Percentiles rank a stretch among this genome's conserved stretches.
Evolutionary conservation across 176 grass and related monocot genomes (phyloP).

Genomic region (Phyllostachys edulis): DNA sequence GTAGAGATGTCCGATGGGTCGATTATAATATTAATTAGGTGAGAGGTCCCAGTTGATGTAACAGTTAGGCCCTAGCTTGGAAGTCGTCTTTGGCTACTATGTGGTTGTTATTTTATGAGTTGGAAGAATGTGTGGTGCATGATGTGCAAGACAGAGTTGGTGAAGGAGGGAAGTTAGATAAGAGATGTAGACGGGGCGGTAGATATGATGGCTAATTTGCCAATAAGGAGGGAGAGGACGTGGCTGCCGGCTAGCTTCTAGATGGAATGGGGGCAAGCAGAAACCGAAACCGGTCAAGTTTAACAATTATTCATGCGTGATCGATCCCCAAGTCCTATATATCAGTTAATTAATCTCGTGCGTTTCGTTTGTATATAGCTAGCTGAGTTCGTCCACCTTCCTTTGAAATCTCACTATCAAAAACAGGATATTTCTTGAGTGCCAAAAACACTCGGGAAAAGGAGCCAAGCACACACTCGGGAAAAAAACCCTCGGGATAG

Average conservation of each 20-base stretch:
- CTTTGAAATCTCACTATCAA: too few relatives aligned
- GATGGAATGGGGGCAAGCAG: slow-evolving; percentile 6
- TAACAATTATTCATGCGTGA: neutral
- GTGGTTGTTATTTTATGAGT: slow-evolving; percentile 9
- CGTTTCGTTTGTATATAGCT: too few relatives aligned
- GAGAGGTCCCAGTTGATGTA: slow-evolving; percentile 33
- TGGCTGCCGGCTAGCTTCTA: slow-evolving; percentile 29
- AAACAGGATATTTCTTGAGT: too few relatives aligned
- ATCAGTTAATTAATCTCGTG: too few relatives aligned
- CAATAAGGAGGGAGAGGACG: neutral
- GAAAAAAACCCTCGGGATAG: too few relatives aligned
- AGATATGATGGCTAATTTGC: neutral
- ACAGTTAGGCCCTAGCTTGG: slow-evolving; percentile 15
- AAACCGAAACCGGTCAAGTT: neutral
- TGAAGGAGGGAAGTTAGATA: slow-evolving; percentile 27
- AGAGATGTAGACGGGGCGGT: slow-evolving; percentile 22
- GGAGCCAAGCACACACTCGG: too few relatives aligned
- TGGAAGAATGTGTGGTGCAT: neutral
- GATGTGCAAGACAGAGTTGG: slow-evolving; percentile 20
- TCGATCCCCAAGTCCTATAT: too few relatives aligned
- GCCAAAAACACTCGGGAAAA: too few relatives aligned
- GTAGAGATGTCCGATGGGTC: slow-evolving; percentile 18
- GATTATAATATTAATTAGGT: slow-evolving; percentile 38
- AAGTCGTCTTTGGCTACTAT: slow-evolving; percentile 28
- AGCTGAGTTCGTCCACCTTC: too few relatives aligned